Percentiles rank a stretch among this genome's conserved stretches.
phyloP scores from a whole-genome alignment of 768 basidiomycete species.

The Neoboletus brunneissimus region DNA sequence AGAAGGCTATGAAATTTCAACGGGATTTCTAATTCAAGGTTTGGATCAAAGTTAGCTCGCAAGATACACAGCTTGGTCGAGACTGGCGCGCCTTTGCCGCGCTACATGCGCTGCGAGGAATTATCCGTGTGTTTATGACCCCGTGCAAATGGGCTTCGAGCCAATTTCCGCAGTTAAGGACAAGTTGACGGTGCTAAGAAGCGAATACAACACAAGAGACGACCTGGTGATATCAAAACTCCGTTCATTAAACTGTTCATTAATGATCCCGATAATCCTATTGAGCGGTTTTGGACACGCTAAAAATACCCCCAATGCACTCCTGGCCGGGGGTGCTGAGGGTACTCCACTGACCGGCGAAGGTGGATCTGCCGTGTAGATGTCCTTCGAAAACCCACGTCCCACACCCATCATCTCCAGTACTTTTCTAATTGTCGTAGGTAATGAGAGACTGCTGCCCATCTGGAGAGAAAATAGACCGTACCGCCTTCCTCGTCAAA shows the following conservation, averaged over 20 bases:
- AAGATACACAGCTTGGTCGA: conserved; percentile 12
- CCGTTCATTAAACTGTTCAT: conserved; percentile 29
- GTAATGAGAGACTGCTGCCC: neutral
- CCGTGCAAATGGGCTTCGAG: conserved; percentile 12
- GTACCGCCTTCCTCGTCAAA: conserved; percentile 60
- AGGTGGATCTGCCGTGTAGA: conserved; percentile 43
- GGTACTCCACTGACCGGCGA: conserved; percentile 56
- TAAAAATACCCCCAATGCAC: conserved; percentile 54
- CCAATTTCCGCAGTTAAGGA: conserved; percentile 27
- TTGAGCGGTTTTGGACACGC: conserved; percentile 44
- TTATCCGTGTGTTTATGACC: conserved; percentile 11
- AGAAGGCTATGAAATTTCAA: conserved; percentile 5
- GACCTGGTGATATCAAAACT: conserved; percentile 9
- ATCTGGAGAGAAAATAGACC: conserved; percentile 20
- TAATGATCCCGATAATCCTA: conserved; percentile 30
- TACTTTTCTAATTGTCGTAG: conserved; percentile 38
- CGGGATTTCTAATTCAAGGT: conserved; percentile 18
- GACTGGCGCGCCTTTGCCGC: conserved; percentile 11
- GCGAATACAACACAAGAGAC: neutral
- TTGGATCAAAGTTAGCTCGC: conserved; percentile 23
- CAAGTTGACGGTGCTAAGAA: conserved; percentile 2
- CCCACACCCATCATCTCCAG: conserved; percentile 39
- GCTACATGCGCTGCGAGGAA: conserved; percentile 12
- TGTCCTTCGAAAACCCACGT: conserved; percentile 60
- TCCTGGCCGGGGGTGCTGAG: conserved; percentile 31